Percentiles rank a stretch among this genome's conserved stretches.
Evolutionary conservation across 148 eudicot species (phyloP).

Genomic region (Chenopodium quinoa): DNA sequence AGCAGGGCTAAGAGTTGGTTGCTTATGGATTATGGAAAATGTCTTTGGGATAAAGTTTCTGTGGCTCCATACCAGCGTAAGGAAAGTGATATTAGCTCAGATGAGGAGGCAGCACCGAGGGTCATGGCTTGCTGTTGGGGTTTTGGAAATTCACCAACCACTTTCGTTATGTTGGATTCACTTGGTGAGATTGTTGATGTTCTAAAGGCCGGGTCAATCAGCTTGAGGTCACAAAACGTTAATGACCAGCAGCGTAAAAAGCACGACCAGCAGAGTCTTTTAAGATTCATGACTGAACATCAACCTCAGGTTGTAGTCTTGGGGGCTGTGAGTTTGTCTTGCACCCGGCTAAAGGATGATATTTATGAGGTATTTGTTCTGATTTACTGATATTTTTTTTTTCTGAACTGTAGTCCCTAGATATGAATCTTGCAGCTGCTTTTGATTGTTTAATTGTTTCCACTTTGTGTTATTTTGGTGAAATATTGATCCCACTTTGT

Average conservation of each 20-base stretch:
- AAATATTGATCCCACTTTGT: not conserved
- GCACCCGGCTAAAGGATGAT: constrained; percentile 83
- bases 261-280: constrained; percentile 78
- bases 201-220: constrained; percentile 72
- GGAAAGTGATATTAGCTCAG: constrained; percentile 58
- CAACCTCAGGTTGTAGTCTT: constrained; percentile 93
- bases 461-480: not conserved
- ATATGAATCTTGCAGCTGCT: not conserved
- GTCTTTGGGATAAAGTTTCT: constrained; percentile 83
- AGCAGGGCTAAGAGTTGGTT: constrained; percentile 82
- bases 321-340: constrained; percentile 86
- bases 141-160: constrained; percentile 81
- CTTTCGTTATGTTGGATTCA: constrained; percentile 96
- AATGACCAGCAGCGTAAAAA: constrained; percentile 87
- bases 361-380: constrained; percentile 70
- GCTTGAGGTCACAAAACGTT: constrained; percentile 60
- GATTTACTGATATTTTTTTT: not conserved
- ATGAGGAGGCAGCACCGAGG: constrained; percentile 89
- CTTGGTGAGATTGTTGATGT: constrained; percentile 91
- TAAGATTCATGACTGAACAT: constrained; percentile 88
- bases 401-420: too few relatives aligned
- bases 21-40: constrained; percentile 73
- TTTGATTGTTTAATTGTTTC: not conserved
- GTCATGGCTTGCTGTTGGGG: constrained; percentile 99
- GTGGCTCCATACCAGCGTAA: constrained; percentile 85